Percentiles rank a stretch among this genome's conserved stretches.
Conservation (phyloP, 129 eudicot species). For the Oenanthe sinensis region DNA sequence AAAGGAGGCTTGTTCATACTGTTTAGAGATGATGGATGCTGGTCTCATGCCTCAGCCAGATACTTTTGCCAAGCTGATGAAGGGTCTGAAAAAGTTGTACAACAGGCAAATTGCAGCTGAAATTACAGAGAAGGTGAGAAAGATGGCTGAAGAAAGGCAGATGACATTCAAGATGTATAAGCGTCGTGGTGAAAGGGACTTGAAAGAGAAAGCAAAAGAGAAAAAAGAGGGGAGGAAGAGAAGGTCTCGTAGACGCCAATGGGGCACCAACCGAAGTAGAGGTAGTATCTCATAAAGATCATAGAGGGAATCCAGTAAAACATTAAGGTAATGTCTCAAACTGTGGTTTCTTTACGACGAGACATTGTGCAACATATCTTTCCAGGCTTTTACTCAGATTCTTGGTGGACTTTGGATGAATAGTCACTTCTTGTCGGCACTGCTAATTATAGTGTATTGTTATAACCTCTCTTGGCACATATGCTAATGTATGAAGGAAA, state of each 20-base stretch:
- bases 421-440: neutral
- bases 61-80: slow-evolving; percentile 75
- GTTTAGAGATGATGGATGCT: slow-evolving; percentile 79
- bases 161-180: slow-evolving; percentile 73
- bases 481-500: neutral
- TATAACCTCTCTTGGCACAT: neutral
- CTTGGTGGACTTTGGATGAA: neutral
- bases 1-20: slow-evolving; percentile 74
- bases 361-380: neutral
- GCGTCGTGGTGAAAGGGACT: slow-evolving; percentile 69
- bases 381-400: neutral
- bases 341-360: neutral
- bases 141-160: slow-evolving; percentile 72
- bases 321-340: neutral
- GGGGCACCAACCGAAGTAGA: slow-evolving; percentile 41
- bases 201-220: slow-evolving; percentile 56
- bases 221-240: slow-evolving; percentile 60
- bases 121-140: slow-evolving; percentile 66
- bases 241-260: slow-evolving; percentile 48
- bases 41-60: slow-evolving; percentile 73
- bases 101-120: slow-evolving; percentile 70
- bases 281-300: slow-evolving; percentile 25
- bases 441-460: neutral
- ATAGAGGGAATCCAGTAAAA: slow-evolving; percentile 1
- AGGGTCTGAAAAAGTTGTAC: slow-evolving; percentile 50